Base-by-base conservation (phyloP, 2,329 filamentous ascomycete species). In the Ophiostoma australiae region DNA sequence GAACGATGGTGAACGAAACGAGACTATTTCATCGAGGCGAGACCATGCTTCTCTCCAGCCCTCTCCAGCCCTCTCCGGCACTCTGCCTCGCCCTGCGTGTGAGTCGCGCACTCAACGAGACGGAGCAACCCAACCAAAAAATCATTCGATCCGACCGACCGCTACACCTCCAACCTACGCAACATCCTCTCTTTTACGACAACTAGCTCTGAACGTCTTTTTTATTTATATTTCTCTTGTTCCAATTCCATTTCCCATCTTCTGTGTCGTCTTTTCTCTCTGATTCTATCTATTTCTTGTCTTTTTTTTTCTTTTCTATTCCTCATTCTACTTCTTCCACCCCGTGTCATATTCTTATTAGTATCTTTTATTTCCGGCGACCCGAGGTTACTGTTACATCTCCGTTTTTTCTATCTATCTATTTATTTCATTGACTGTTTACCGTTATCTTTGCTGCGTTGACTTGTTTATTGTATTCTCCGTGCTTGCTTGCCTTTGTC, bases 161-260 rank as follows among this genome's bases (percentile, higher is more conserved):
- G n/a, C 8, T 10, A 55, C 44, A n/a, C 44, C 27, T n/a, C 39
- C 65, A 23, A 63, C 63, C 6, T 37, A 15, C 55, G n/a, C 58
- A 10, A 35, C 23, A 23, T 8, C 33, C 33, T 39, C 63, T 66
- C n/a, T 74, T 76, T 78, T 77, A 78, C 74, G 77, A 77, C 77
- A 69, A 70, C 69, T 58, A 70, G 66, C 67, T 72, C 76, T 79
- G 77, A 77, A 79, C 75, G 68, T 72, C 52, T 73, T 71, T 70
- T 55, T 70, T 52, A 70, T 69, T 71, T n/a, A n/a, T 69, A 70
- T 58, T 66, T 44, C 72, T 72, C 35, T 66, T 73, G 67, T 65
- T 37, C 10, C 37, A 39, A 39, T 39, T 39, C 37, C 55, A 66
- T 67, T 23, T 70, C 37, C 44, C 67, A 37, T 58, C 35, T 15